phyloP scores from a whole-genome alignment of 2,329 filamentous ascomycete species.

The Anisogramma anomala region DNA sequence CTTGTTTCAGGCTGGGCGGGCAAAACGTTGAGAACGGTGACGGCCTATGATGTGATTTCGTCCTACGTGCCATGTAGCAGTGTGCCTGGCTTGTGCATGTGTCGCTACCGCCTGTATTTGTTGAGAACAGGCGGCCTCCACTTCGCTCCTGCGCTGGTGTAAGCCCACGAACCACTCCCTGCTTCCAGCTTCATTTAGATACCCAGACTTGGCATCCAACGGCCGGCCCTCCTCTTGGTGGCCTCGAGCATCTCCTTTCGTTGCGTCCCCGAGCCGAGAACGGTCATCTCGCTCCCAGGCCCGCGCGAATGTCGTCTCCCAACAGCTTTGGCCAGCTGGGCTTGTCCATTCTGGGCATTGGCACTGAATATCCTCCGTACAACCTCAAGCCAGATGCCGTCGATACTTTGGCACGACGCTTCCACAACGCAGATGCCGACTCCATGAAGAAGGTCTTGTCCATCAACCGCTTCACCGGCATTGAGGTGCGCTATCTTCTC shows the following conservation, averaged over 20 bases:
- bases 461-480: conserved; percentile 55
- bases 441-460: conserved; percentile 51
- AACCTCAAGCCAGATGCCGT: conserved; percentile 38
- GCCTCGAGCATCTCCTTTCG: neutral
- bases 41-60: too few relatives aligned
- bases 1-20: too few relatives aligned
- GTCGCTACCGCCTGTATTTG: too few relatives aligned
- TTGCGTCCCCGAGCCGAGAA: neutral
- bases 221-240: too few relatives aligned
- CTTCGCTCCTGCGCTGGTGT: too few relatives aligned
- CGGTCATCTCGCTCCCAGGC: neutral
- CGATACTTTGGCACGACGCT: conserved; percentile 40
- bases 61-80: too few relatives aligned
- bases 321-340: conserved; percentile 38
- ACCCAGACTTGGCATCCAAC: too few relatives aligned
- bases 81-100: too few relatives aligned
- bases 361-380: conserved; percentile 48
- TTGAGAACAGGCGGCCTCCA: too few relatives aligned
- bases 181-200: too few relatives aligned
- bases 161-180: too few relatives aligned
- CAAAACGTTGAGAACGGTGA: too few relatives aligned
- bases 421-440: conserved; percentile 44
- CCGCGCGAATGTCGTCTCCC: conserved; percentile 28
- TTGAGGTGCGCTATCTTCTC: conserved; percentile 30
- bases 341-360: conserved; percentile 49